Percentiles rank a stretch among this genome's conserved stretches.
These are phyloP conservation scores for Baudoinia panamericana DNA, from an alignment of 495 filamentous ascomycete species.

Conservation along the genomic window DNA sequence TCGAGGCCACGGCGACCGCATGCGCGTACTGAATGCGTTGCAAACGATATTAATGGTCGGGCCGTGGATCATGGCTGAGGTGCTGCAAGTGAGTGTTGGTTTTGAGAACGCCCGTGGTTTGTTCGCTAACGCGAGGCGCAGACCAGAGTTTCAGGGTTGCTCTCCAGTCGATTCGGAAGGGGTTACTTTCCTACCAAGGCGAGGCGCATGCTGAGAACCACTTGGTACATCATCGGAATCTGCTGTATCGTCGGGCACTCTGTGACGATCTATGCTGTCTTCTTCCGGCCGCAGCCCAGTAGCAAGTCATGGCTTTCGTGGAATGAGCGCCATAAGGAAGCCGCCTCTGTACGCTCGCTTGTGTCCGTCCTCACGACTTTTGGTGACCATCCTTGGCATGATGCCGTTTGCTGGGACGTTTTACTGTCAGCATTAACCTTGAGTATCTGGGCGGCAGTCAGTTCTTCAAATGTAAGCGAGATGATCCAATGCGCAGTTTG, in stretches of 20 bases:
- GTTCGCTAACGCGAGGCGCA: too few species aligned
- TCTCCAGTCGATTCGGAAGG: too few species aligned
- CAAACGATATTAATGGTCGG: neutral
- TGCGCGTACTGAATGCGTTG: neutral
- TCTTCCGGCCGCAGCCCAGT: too few species aligned
- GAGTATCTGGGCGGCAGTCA: slow-evolving; percentile 2
- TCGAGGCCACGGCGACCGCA: too few species aligned
- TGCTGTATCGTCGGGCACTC: neutral
- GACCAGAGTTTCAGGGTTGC: too few species aligned
- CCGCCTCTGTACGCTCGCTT: neutral
- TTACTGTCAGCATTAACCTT: slow-evolving; percentile 2
- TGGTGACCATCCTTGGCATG: slow-evolving; percentile 9
- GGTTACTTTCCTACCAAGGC: too few species aligned
- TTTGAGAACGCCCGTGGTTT: neutral
- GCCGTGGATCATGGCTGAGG: neutral
- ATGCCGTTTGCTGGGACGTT: slow-evolving; percentile 10
- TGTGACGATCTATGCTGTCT: neutral
- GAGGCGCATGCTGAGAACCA: neutral
- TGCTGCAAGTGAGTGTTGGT: neutral
- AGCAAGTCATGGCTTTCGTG: too few species aligned
- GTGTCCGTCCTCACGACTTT: slow-evolving; percentile 1
- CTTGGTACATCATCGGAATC: neutral
- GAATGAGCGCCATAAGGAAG: too few species aligned
- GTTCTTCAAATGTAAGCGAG: neutral
- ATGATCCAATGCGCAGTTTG: slow-evolving; percentile 8